Conservation (phyloP, 768 basidiomycete genomes). For the Fomitopsis serialis region DNA sequence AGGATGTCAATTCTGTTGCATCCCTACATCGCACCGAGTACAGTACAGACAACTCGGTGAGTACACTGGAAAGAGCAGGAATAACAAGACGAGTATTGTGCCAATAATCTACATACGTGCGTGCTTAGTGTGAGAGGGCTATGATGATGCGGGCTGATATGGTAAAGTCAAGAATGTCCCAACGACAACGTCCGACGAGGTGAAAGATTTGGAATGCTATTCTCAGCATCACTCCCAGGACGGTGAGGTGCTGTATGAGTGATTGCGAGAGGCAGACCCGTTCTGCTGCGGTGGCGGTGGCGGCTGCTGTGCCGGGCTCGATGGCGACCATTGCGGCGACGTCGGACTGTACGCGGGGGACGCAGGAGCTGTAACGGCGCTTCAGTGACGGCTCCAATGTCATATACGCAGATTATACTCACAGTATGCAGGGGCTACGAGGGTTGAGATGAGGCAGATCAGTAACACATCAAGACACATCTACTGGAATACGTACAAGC, state of each 20-base stretch:
- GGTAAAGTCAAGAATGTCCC: conserved; percentile 1
- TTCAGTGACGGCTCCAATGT: conserved; percentile 9
- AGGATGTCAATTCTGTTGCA: too few relatives aligned
- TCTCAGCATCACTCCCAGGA: conserved; percentile 40
- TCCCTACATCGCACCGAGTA: too few relatives aligned
- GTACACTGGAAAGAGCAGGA: neutral
- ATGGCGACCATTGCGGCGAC: conserved; percentile 79
- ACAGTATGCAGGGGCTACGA: conserved; percentile 77
- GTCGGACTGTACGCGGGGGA: conserved; percentile 86
- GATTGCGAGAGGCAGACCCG: conserved; percentile 27
- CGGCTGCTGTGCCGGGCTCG: conserved; percentile 72
- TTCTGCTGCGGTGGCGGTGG: too few relatives aligned
- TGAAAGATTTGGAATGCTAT: neutral
- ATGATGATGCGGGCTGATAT: neutral
- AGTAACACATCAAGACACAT: neutral
- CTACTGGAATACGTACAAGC: conserved; percentile 53
- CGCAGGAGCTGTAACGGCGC: conserved; percentile 52
- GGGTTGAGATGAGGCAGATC: neutral
- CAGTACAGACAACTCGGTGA: too few relatives aligned
- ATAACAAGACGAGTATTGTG: neutral
- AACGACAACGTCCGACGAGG: neutral
- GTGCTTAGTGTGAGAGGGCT: conserved; percentile 1
- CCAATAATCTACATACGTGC: conserved; percentile 5
- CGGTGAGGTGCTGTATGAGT: conserved; percentile 44
- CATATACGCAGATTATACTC: conserved; percentile 25